These are phyloP conservation scores for Podaxis carcinomalis DNA, from an alignment of 768 basidiomycete genomes.

Conservation along the genomic window DNA sequence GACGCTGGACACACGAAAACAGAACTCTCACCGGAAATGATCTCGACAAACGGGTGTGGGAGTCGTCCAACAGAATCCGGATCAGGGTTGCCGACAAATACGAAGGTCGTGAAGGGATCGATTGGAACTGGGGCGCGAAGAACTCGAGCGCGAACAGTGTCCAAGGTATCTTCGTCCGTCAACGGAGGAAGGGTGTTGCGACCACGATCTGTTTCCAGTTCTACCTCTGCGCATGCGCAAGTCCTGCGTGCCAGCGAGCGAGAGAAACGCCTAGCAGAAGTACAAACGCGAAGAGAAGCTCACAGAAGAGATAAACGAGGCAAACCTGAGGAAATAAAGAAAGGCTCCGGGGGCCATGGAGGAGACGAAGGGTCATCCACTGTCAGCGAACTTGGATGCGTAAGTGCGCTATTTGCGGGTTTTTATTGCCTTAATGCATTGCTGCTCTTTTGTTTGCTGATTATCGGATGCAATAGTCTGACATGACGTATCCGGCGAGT, in stretches of 20 bases:
- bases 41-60: constrained; percentile 1
- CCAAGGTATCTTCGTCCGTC: constrained; percentile 2
- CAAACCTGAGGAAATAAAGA: background rate
- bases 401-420: background rate
- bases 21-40: background rate
- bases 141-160: constrained; percentile 4
- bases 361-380: background rate
- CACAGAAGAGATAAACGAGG: background rate
- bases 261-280: constrained; percentile 5
- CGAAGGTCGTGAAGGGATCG: constrained; percentile 8
- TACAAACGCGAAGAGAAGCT: constrained; percentile 2
- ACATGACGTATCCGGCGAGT: background rate
- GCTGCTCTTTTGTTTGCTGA: background rate
- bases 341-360: background rate
- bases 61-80: background rate
- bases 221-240: background rate
- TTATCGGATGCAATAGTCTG: constrained; percentile 3
- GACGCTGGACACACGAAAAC: background rate
- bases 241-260: constrained; percentile 9
- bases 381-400: background rate
- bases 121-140: constrained; percentile 6
- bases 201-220: constrained; percentile 3
- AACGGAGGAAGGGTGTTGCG: constrained; percentile 3
- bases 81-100: background rate
- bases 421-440: background rate